Evolutionary conservation across 495 filamentous ascomycete species (phyloP), one percentile per base, ranked within the genome.

Genomic region (Hypomontagnella submonticulosa): DNA sequence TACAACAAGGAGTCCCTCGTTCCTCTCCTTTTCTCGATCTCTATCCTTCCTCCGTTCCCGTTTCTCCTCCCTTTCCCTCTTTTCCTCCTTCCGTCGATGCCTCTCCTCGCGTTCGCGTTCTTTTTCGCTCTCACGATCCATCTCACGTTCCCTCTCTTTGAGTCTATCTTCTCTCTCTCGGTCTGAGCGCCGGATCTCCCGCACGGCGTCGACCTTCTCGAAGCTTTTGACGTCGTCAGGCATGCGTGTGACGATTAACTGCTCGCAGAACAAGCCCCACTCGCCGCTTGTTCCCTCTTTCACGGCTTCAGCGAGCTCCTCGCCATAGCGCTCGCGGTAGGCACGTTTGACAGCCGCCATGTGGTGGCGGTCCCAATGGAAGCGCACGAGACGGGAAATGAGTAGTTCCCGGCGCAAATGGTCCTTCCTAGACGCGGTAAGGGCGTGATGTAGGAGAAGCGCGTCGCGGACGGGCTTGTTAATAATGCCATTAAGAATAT

Each of bases 401-500:
- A 96, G 83, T 40, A 96, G 81, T 70, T 96, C 92, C n/a, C 87
- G 86, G 32, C 92, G 86, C 51, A 92, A 83, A 32, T 81, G 81
- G 66, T 90, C 89, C n/a, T 80, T 79, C 48, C 78, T 82, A 23
- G 84, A 83, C 2, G 80, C 74, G 8, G 84, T 85, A 36, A 97
- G 85, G 3, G 95, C 93, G 78, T 99, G 95, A 75, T 96, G 88
- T 30, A 99, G 82, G n/a, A 99, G 89, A 36, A 98, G 85, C 4
- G 94, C 92, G 74, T 99, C 95, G 51, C 95, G 93, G 63, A 96
- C 90, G 33, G 95, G 93, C 44, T 91, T 89, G 78, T 99, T 97
- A 77, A 97, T 93, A 38, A 94, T 88, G 70, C 96, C 95, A 77
- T 97, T 97, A 72, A 99, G 90, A 62, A 98, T 91, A 77, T 99